A percentile compares a stretch with the other conserved stretches of the same genome.
These are phyloP conservation scores for Aphanomyces euteiches DNA, from an alignment of 352 stramenopile genomes.

Conservation along the genomic window DNA sequence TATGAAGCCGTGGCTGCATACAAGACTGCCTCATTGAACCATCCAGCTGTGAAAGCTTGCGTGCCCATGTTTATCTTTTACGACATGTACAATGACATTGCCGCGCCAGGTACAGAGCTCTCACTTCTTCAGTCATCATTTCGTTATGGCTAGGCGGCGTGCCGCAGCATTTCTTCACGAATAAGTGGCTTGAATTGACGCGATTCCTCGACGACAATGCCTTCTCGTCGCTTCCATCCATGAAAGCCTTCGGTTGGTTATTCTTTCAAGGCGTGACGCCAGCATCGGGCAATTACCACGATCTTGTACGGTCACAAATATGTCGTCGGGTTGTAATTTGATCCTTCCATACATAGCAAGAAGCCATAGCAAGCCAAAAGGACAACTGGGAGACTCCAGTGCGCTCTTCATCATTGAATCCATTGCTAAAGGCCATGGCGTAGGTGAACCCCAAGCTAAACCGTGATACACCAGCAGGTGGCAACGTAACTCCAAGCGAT, in stretches of 20 bases:
- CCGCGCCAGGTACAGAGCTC: not conserved
- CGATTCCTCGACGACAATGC: constrained; percentile 2
- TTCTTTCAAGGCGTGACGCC: constrained; percentile 23
- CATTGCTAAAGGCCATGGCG: not conserved
- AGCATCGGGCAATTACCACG: not conserved
- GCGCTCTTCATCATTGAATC: not conserved
- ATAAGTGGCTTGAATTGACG: constrained; percentile 9
- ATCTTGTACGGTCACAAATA: constrained; percentile 5
- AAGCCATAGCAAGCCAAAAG: not conserved
- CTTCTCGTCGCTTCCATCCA: not conserved
- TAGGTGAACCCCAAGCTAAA: constrained; percentile 17
- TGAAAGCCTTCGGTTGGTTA: not conserved
- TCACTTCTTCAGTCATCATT: not conserved
- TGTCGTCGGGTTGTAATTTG: not conserved
- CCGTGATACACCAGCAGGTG: not conserved
- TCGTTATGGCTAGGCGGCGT: constrained; percentile 2
- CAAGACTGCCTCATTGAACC: constrained; percentile 24
- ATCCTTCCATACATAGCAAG: not conserved
- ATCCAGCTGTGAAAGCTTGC: constrained; percentile 15
- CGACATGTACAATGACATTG: constrained; percentile 28
- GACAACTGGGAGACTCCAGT: constrained; percentile 12
- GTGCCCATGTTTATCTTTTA: constrained; percentile 30
- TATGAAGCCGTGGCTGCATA: constrained; percentile 38
- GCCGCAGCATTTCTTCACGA: constrained; percentile 19
- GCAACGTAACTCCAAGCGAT: not conserved